A percentile compares a stretch with the other conserved stretches of the same genome.
Evolutionary conservation across 768 basidiomycete species (phyloP).

Genomic region (Roridomyces roridus): DNA sequence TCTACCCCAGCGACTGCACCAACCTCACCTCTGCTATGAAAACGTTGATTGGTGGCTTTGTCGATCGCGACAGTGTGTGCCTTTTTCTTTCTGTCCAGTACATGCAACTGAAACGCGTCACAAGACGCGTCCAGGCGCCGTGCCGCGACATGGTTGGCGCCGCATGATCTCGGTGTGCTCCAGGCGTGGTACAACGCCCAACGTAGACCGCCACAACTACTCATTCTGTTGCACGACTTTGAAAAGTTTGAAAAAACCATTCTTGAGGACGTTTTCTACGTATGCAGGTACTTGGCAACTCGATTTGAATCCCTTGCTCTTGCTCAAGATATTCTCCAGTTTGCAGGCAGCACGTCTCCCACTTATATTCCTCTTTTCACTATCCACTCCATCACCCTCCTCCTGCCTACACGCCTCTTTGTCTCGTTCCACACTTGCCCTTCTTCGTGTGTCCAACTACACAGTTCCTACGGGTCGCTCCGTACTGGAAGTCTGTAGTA

Average conservation of each 20-base stretch:
- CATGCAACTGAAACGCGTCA: not conserved
- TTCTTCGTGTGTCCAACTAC: constrained; percentile 60
- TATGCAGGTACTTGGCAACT: constrained; percentile 63
- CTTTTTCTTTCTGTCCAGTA: not conserved
- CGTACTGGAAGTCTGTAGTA: constrained; percentile 60
- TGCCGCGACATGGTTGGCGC: constrained; percentile 57
- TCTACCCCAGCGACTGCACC: constrained; percentile 63
- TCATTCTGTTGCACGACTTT: constrained; percentile 74
- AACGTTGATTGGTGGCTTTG: constrained; percentile 57
- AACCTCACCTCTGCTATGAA: constrained; percentile 62
- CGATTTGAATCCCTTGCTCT: not conserved
- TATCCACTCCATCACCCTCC: constrained; percentile 61
- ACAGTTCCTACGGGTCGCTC: constrained; percentile 52
- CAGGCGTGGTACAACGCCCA: constrained; percentile 60
- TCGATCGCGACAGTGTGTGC: constrained; percentile 38
- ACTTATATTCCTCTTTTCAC: constrained; percentile 65
- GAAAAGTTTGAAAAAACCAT: constrained; percentile 71
- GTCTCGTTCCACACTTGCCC: constrained; percentile 61
- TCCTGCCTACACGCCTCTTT: constrained; percentile 68
- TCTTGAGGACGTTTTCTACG: constrained; percentile 72
- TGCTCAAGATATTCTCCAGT: constrained; percentile 43
- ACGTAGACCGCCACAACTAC: constrained; percentile 43
- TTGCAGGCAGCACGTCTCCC: constrained; percentile 59
- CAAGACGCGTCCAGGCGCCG: constrained; percentile 52
- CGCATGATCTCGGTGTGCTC: constrained; percentile 66